A percentile compares a stretch with the other conserved stretches of the same genome.
These are phyloP conservation scores for Monosporascus sp. DNA, from an alignment of 2,329 filamentous ascomycete species.

Conservation along the genomic window DNA sequence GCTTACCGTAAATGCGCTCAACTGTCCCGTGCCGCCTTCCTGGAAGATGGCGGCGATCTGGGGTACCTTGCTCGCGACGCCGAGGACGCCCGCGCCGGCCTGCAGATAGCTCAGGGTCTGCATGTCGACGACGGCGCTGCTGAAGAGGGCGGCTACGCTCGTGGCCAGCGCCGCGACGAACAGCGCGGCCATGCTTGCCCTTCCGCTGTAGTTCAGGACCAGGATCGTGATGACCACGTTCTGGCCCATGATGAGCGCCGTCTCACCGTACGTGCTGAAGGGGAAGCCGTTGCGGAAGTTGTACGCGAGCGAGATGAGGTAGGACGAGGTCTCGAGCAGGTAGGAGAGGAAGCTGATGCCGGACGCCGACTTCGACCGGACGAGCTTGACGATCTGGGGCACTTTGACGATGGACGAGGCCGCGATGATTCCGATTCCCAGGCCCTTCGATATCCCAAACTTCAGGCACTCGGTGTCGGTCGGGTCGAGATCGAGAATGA, in stretches of 20 bases:
- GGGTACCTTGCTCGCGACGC: constrained; percentile 86
- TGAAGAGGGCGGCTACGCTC: constrained; percentile 65
- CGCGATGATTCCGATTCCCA: constrained; percentile 89
- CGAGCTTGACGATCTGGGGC: constrained; percentile 90
- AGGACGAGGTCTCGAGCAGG: constrained; percentile 81
- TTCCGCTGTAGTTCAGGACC: constrained; percentile 77
- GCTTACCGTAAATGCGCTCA: constrained; percentile 90
- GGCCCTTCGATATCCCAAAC: constrained; percentile 82
- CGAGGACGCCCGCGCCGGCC: constrained; percentile 74
- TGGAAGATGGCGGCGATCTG: constrained; percentile 85
- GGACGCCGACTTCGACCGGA: constrained; percentile 70
- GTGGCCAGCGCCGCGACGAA: constrained; percentile 74
- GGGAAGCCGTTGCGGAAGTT: constrained; percentile 87
- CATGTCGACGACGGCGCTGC: constrained; percentile 57
- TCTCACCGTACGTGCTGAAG: constrained; percentile 96
- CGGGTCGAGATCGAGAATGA: constrained; percentile 80
- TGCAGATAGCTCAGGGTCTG: constrained; percentile 69
- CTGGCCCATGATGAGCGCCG: constrained; percentile 83
- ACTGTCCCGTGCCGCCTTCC: constrained; percentile 85
- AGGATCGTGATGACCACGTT: constrained; percentile 85
- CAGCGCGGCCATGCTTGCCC: constrained; percentile 60
- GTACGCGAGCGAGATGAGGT: constrained; percentile 87
- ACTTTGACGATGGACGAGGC: constrained; percentile 92
- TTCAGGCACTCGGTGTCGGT: constrained; percentile 75
- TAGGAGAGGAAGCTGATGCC: constrained; percentile 89